Evolutionary conservation across 2,329 filamentous ascomycete genomes (phyloP).

Genomic region (Pyrenophora tritici-repentis): DNA sequence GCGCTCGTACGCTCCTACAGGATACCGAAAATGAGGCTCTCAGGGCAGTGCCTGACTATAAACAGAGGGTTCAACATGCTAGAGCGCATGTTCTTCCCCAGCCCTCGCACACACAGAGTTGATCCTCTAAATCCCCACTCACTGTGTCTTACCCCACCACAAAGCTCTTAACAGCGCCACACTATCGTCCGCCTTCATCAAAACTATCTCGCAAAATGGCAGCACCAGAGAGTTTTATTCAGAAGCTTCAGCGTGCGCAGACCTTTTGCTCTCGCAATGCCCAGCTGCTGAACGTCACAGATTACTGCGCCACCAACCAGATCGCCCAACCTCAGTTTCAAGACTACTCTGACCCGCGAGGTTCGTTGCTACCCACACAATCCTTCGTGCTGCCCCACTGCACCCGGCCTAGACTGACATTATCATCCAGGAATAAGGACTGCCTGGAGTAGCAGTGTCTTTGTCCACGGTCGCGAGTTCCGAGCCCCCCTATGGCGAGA

Average conservation of each 20-base stretch:
- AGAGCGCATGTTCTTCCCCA: slow-evolving; percentile 28
- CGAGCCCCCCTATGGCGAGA: slow-evolving; percentile 44
- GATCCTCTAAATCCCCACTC: slow-evolving; percentile 31
- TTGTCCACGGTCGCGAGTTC: slow-evolving; percentile 43
- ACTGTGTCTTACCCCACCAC: slow-evolving; percentile 27
- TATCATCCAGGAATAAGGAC: slow-evolving; percentile 37
- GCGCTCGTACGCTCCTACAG: slow-evolving; percentile 22
- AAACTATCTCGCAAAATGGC: slow-evolving; percentile 33
- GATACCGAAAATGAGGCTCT: slow-evolving; percentile 34
- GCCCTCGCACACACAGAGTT: slow-evolving; percentile 26
- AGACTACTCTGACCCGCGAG: slow-evolving; percentile 46
- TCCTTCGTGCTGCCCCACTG: not conserved
- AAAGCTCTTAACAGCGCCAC: slow-evolving; percentile 19
- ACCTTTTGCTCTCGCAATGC: not conserved
- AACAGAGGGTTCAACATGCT: slow-evolving; percentile 32
- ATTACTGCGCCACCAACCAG: slow-evolving; percentile 40
- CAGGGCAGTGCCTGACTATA: slow-evolving; percentile 35
- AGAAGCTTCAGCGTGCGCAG: slow-evolving; percentile 42
- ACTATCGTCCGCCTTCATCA: slow-evolving; percentile 14
- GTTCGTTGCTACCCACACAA: slow-evolving; percentile 22
- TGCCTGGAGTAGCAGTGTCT: slow-evolving; percentile 44
- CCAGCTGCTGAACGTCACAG: slow-evolving; percentile 25
- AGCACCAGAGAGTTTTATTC: slow-evolving; percentile 36
- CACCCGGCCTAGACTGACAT: slow-evolving; percentile 16
- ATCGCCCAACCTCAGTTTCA: slow-evolving; percentile 46